Conservation (phyloP, 2,329 filamentous ascomycete genomes). For the Penicillium sp. region DNA sequence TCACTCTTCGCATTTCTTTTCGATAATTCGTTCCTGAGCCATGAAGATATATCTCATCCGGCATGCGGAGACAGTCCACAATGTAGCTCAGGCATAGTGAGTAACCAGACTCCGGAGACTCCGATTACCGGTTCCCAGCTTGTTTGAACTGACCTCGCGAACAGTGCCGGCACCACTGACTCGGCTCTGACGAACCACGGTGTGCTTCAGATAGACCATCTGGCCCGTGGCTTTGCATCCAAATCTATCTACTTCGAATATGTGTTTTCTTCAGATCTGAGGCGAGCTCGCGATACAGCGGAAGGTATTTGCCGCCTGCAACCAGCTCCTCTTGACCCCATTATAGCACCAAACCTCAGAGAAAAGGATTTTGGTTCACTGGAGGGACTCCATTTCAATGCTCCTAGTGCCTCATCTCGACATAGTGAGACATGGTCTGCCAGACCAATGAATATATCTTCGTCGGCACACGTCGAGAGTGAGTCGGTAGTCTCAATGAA, state of each 20-base stretch:
- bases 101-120: no score
- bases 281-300: constrained; percentile 61
- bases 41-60: constrained; percentile 74
- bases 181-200: constrained; percentile 79
- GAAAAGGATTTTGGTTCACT: constrained; percentile 44
- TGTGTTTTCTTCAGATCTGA: constrained; percentile 74
- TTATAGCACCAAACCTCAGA: constrained; percentile 27
- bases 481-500: constrained; percentile 69
- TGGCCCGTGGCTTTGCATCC: constrained; percentile 65
- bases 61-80: constrained; percentile 88
- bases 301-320: constrained; percentile 28
- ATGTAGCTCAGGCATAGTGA: constrained; percentile 74
- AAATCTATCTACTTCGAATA: constrained; percentile 64
- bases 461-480: constrained; percentile 53
- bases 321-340: constrained; percentile 8
- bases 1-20: no score
- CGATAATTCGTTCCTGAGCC: not conserved
- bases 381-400: constrained; percentile 34
- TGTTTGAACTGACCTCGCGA: constrained; percentile 7
- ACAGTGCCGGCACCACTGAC: constrained; percentile 74
- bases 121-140: no score
- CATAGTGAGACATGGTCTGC: constrained; percentile 1
- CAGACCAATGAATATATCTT: constrained; percentile 8
- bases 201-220: constrained; percentile 69
- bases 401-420: constrained; percentile 13